Base-by-base conservation (phyloP, 805 yeast genomes). In the Kuraishia capsulata region DNA sequence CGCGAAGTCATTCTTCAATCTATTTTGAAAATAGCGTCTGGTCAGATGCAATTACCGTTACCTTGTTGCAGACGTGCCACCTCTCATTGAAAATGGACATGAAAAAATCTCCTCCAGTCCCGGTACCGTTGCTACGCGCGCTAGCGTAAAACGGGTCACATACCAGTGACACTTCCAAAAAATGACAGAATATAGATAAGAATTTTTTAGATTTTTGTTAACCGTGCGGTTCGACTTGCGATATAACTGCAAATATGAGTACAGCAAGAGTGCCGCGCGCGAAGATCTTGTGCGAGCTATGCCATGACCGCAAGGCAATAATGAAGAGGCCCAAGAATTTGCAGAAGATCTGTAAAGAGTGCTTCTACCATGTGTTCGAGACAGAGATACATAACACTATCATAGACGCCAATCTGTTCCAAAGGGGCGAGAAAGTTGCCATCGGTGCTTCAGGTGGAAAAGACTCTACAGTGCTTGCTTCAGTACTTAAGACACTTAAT, bases 371-470 rank as follows among this genome's bases (percentile, higher is more conserved):
- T 42, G 94, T 88, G 2, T 92, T 92, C 59, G 99, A 92, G 61
- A 84, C 94, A 0, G 99, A 92, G 56, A 84, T 92, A 45, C 98
- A 92, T 64, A 74, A 87, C 49, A 90, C 98, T 2, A 90, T 92
- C 34, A 64, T 69, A 11, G 65, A 73, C 26, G 80, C 81, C 39
- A 65, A 75, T 1, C 69, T 92, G 35, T 92, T 92, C 51, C 57
- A 75, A 19, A 67, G 63, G 0, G 97, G 97, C 13, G 98, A 92
- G 53, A 71, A 64, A 20, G 89, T 92, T 2, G 98, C 97, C 14
- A 89, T 92, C 19, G 99, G 99, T 14, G 99, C 99, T 0, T 86
- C 96, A 1, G 99, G 99, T 20, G 99, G 99, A 38, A 92, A 92
- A 52, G 99, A 92, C 57, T 86, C 96, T 4, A 92, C 99, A 0